Base-by-base conservation (phyloP, 176 grass and related monocot genomes). In the Echinochloa phyllopogon region DNA sequence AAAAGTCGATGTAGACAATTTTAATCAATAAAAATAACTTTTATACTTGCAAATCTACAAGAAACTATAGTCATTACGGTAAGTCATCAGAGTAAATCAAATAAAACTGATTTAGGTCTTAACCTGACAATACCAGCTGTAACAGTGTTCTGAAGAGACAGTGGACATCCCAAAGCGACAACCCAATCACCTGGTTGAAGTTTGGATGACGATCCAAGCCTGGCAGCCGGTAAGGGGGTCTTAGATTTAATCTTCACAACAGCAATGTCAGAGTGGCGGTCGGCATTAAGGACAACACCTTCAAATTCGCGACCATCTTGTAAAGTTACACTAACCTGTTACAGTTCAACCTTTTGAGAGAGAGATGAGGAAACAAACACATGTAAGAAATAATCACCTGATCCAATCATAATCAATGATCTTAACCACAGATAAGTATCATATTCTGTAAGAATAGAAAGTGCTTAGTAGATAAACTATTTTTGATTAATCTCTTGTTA, bases 61-160 rank as follows among this genome's bases (percentile, higher is more conserved):
- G 10, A 6, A 81, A 84, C 14, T 39, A 43, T 70, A 37, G 3
- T 43, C 40, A 65, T 79, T 86, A 64, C 2, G 38, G 79, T 23
- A 77, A 40, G 8, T 8, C 12, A 55, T 68, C 55, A 80, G 25
- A 83, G 16, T 72, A 81, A 82, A 85, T 40, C 12, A 67, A 36
- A 50, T 50, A 63, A 69, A 74, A 87, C 64, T 72, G 10, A 43
- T 60, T 23, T 73, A 33, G 39, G 15, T 56, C 51, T 43, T 88
- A 78, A 98, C 96, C 93, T 98, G 67, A 95, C 83, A 85, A 98
- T 98, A 76, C 96, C 96, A 94, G 93, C 87, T 67, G 93, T 95
- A 83, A 98, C 79, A 62, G 96, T 98, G 80, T 98, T 98, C 79
- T 94, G 89, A 82, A 98, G 89, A 83, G 85, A 89, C 65, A 89